phyloP scores from a whole-genome alignment of 192 early-diverging fungal species.

The Entomortierella chlamydospora region DNA sequence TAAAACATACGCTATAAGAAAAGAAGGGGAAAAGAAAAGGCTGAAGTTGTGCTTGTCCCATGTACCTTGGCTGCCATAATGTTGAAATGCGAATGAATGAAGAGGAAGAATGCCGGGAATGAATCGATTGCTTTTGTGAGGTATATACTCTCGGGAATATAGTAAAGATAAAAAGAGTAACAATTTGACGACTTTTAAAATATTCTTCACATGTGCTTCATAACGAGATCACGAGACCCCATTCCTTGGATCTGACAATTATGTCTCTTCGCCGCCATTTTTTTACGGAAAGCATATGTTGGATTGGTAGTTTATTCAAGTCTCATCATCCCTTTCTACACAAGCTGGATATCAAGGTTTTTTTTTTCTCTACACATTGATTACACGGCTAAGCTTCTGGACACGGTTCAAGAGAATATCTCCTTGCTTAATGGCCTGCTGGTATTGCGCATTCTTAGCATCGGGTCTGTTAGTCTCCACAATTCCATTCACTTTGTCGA shows the following conservation, averaged over 20 bases:
- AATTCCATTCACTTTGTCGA: conserved; percentile 98
- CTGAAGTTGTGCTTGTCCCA: background rate
- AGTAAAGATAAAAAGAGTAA: too few relatives aligned
- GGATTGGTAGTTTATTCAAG: background rate
- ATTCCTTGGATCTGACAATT: too few relatives aligned
- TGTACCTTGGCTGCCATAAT: conserved; percentile 16
- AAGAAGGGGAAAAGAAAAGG: background rate
- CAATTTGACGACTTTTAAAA: too few relatives aligned
- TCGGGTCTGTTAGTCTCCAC: conserved; percentile 99
- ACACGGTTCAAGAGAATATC: conserved; percentile 94
- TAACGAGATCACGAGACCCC: too few relatives aligned
- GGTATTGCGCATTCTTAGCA: conserved; percentile 99
- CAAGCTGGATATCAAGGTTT: background rate
- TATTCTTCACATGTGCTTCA: too few relatives aligned
- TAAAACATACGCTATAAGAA: background rate
- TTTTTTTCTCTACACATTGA: conserved; percentile 74
- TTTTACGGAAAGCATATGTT: too few relatives aligned
- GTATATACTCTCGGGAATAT: background rate
- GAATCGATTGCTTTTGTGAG: background rate
- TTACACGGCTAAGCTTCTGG: conserved; percentile 95
- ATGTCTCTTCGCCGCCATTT: too few relatives aligned
- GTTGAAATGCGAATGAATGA: conserved; percentile 1
- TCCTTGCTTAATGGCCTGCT: conserved; percentile 95
- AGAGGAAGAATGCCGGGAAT: background rate
- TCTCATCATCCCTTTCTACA: background rate